phyloP scores from a whole-genome alignment of 305 asterid species.

The Fraxinus nigra region DNA sequence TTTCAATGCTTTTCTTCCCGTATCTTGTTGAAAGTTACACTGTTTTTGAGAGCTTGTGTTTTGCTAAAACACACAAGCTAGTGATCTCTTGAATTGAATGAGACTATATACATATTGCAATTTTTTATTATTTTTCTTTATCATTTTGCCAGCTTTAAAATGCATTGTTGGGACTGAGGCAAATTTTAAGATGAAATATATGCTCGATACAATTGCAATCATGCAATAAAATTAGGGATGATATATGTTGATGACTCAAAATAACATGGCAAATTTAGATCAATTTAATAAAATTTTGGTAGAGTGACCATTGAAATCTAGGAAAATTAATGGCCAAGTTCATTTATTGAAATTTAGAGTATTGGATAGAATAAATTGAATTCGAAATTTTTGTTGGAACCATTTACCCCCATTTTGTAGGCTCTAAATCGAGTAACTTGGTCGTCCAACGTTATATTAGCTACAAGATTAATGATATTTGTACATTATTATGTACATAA shows the following conservation, averaged over 20 bases:
- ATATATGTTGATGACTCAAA: not conserved
- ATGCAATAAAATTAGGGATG: not conserved
- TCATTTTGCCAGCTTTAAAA: too few species aligned
- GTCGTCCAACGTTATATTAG: not conserved
- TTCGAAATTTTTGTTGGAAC: not conserved
- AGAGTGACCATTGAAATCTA: not conserved
- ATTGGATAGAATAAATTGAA: not conserved
- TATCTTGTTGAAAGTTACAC: not conserved
- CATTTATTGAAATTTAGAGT: not conserved
- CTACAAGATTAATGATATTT: too few species aligned
- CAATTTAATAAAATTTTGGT: not conserved
- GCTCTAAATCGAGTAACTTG: not conserved
- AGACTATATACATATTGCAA: not conserved
- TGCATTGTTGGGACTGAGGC: not conserved
- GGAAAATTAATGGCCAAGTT: not conserved
- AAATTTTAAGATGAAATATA: too few species aligned
- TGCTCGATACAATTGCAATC: not conserved
- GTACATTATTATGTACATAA: too few species aligned
- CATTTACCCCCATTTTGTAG: not conserved
- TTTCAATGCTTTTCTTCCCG: too few species aligned
- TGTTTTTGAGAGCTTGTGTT: not conserved
- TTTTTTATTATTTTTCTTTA: not conserved
- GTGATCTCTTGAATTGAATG: not conserved
- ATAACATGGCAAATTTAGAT: not conserved
- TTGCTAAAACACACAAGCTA: not conserved